These are phyloP conservation scores for Vanderwaltozyma tropicalis DNA, from an alignment of 805 yeast genomes.

Conservation along the genomic window DNA sequence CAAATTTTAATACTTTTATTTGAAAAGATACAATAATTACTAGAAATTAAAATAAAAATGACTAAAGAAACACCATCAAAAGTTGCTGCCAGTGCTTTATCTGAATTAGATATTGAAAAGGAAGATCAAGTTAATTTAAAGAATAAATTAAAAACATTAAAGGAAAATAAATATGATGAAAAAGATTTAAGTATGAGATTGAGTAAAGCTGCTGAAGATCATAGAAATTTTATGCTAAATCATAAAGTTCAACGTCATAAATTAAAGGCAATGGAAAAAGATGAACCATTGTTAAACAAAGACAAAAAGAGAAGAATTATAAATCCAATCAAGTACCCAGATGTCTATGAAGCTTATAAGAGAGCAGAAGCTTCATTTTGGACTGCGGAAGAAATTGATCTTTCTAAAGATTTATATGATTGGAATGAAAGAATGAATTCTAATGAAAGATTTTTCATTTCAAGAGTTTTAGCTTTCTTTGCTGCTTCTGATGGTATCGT, in stretches of 20 bases:
- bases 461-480: constrained; percentile 91
- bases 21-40: background rate
- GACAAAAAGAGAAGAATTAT: constrained; percentile 83
- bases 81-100: constrained; percentile 45
- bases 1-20: no score
- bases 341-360: constrained; percentile 97
- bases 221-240: constrained; percentile 44
- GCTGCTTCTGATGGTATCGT: constrained; percentile 99
- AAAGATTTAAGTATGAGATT: constrained; percentile 14
- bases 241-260: constrained; percentile 64
- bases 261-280: constrained; percentile 65
- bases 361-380: constrained; percentile 99
- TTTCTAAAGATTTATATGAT: constrained; percentile 81
- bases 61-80: constrained; percentile 63
- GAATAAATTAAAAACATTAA: constrained; percentile 34
- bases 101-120: constrained; percentile 39
- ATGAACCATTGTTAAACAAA: constrained; percentile 80
- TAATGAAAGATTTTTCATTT: constrained; percentile 85
- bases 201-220: constrained; percentile 30
- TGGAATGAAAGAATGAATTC: constrained; percentile 87
- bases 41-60: background rate
- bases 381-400: constrained; percentile 98
- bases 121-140: constrained; percentile 32
- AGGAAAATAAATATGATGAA: constrained; percentile 16
- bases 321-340: constrained; percentile 94